Conservation (phyloP, 2,329 filamentous ascomycete genomes). For the Cercospora sp. region DNA sequence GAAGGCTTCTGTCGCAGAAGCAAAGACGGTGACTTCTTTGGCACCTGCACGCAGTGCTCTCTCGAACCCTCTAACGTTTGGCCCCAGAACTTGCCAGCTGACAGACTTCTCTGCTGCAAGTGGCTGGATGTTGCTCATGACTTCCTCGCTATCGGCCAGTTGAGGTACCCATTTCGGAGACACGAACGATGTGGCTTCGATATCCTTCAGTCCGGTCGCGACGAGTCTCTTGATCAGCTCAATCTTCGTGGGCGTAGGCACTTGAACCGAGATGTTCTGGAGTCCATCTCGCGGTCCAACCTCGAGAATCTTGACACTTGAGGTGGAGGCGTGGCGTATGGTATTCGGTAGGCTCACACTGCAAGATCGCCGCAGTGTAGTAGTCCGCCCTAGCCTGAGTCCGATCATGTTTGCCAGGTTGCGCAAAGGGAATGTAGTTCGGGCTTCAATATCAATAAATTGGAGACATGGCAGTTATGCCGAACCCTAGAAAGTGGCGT, state of each 20-base stretch:
- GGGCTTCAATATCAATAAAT: background rate
- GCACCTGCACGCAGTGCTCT: background rate
- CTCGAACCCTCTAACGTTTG: background rate
- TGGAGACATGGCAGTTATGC: background rate
- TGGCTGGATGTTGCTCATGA: background rate
- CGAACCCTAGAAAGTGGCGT: background rate
- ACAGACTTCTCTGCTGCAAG: background rate
- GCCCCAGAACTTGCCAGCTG: background rate
- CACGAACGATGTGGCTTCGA: background rate
- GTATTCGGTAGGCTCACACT: background rate
- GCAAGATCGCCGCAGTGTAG: background rate
- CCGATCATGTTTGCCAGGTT: background rate
- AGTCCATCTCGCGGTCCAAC: background rate
- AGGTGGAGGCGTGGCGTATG: background rate
- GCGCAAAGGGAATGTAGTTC: background rate
- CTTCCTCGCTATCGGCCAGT: background rate
- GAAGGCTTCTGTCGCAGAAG: background rate
- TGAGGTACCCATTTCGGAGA: background rate
- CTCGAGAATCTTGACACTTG: background rate
- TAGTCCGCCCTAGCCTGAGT: background rate
- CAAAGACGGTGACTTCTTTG: background rate
- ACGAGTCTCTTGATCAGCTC: background rate
- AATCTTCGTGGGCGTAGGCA: background rate
- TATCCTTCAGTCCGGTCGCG: background rate
- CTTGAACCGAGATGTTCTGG: background rate